Evolutionary conservation across 805 yeast species (phyloP), one percentile per base, ranked within the genome.

Genomic region (Debaryomyces maramus): DNA sequence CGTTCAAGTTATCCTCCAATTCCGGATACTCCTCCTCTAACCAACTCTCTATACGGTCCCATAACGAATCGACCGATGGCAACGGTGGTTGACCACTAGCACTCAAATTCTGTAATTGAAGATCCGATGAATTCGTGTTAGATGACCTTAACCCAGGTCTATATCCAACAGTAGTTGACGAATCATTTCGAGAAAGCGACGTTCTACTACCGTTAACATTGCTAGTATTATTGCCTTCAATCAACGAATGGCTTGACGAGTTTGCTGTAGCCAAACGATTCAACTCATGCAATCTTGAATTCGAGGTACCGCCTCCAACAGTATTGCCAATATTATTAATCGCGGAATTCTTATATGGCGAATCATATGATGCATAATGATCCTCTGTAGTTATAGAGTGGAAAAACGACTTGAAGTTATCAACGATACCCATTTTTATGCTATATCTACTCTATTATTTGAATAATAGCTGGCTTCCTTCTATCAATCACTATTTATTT

Each of bases 351-450:
- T 51, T 56, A 38, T 58, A 59, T 3, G 67, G 63, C 13, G 65
- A 64, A 9, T 71, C 79, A 44, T 73, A 78, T 29, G 76, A 70
- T 16, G 83, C 83, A 52, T 78, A 78, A 52, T 78, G 83, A 47
- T 78, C 83, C 6, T 72, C 74, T 3, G 83, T 78, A 6, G 82
- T 77, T 29, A 78, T 68, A 19, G 80, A 74, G 51, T 78, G 72
- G 30, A 63, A 53, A 43, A 67, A 67, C 5, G 69, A 53, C 46
- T 67, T 67, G n/a, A 67, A 40, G 34, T 62, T 60, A 45, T 67
- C 70, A 37, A 67, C 44, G 19, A 67, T 44, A 3, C 72, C 72
- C 73, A 67, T 67, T 7, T 19, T 45, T n/a, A 21, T 11, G 24
- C 22, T 32, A 21, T 20, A 32, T 32, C 11, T 6, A 24, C 8